Conservation (phyloP, 2,329 filamentous ascomycete genomes). For the Ophiostoma sp. region DNA sequence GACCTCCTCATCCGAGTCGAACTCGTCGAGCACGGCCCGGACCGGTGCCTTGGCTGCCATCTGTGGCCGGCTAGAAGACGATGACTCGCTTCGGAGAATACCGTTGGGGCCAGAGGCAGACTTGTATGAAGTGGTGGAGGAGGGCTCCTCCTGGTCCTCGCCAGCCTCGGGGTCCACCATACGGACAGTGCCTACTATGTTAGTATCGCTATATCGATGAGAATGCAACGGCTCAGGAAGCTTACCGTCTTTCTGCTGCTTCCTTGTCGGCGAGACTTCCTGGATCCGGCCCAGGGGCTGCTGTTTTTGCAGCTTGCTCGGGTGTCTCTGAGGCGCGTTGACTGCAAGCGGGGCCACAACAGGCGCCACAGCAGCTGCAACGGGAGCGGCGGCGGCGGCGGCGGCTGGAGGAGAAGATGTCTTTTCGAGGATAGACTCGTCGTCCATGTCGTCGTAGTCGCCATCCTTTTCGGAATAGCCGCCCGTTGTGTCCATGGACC, state of each 20-base stretch:
- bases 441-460: constrained; percentile 41
- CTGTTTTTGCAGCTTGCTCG: constrained; percentile 67
- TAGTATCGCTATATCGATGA: not conserved
- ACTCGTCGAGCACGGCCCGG: constrained; percentile 64
- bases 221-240: no score
- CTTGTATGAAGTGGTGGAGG: not conserved
- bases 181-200: constrained; percentile 44
- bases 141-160: constrained; percentile 33
- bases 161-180: constrained; percentile 50
- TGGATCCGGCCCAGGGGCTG: constrained; percentile 40
- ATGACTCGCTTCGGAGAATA: constrained; percentile 26
- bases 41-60: constrained; percentile 56
- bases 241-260: constrained; percentile 26
- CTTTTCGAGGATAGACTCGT: constrained; percentile 45
- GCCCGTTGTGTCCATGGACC: constrained; percentile 48
- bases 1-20: constrained; percentile 52
- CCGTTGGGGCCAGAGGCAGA: not conserved
- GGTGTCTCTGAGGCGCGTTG: constrained; percentile 44
- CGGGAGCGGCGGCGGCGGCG: not conserved
- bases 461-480: constrained; percentile 33
- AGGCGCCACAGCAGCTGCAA: constrained; percentile 27
- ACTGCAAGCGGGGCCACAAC: constrained; percentile 34
- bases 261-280: constrained; percentile 39
- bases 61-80: constrained; percentile 42
- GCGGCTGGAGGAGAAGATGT: constrained; percentile 4